Evolutionary conservation across 78 protist genomes (phyloP), one percentile per base, ranked within the genome.

Genomic region (Dictyostelium brefeldianum): DNA sequence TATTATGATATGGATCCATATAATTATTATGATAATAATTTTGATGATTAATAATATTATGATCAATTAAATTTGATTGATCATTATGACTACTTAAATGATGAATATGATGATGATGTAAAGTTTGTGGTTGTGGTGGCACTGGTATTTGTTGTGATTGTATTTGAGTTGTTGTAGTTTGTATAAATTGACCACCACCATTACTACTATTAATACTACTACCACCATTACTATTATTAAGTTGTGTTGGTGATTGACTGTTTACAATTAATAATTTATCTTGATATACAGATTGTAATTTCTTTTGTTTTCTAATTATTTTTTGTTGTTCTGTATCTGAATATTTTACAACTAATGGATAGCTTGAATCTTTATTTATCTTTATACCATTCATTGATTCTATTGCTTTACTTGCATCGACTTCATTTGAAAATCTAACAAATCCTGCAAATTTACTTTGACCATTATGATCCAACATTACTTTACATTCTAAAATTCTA

Each of bases 381-480:
- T 67, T 87, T 11, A 69, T 41, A 11, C 92, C 92, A 48, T 87
- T 87, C 85, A 87, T 74, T 0, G 78, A 78, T 29, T 87, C 83
- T 0, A 87, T 77, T 14, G 92, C 92, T 50, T 50, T 87, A 14
- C 79, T 62, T 4, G 92, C 92, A 74, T 87, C 92, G 0, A 56
- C 43, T 29, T 87, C 92, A 48, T 78, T 74, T 25, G 25, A n/a
- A 87, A 70, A 87, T 77, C 92, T 56, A 41, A 87, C 92, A 87
- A 87, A 87, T 48, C 92, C 92, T 43, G 92, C 92, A 17, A 87
- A 87, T 50, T 87, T 87, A 77, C 92, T 87, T 43, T 87, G 69
- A 0, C 92, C 92, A 56, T 77, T 87, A 47, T 87, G 48, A 43
- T 87, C 92, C 10, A 87, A 41, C 92, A 87, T 87, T 50, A 87